A percentile compares a stretch with the other conserved stretches of the same genome.
phyloP scores from a whole-genome alignment of 2,329 filamentous ascomycete species.

The Pseudogymnoascus sp. region DNA sequence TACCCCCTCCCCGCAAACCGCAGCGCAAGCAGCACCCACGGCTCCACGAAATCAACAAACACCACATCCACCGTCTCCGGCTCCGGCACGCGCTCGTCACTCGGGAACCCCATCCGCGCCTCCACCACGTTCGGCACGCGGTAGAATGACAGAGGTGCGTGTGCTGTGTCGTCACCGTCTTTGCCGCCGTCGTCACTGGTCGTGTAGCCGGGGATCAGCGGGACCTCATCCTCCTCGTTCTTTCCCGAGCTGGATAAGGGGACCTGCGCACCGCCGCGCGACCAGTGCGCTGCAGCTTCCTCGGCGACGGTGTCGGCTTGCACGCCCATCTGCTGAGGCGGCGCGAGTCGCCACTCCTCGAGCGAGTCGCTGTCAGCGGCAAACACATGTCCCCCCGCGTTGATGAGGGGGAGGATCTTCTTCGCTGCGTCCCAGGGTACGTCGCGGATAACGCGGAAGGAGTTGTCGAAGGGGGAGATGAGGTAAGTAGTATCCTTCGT shows the following conservation, averaged over 20 bases:
- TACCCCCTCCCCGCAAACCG: constrained; percentile 49
- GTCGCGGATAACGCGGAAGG: constrained; percentile 66
- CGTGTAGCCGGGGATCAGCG: constrained; percentile 66
- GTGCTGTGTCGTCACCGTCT: constrained; percentile 86
- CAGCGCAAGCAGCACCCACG: constrained; percentile 69
- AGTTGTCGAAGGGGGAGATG: constrained; percentile 78
- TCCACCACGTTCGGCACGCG: constrained; percentile 76
- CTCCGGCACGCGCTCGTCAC: constrained; percentile 29
- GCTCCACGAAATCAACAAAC: constrained; percentile 85
- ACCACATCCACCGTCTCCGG: constrained; percentile 76
- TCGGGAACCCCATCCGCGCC: constrained; percentile 53
- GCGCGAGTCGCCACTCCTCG: constrained; percentile 16
- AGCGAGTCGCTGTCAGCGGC: not conserved
- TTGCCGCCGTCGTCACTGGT: constrained; percentile 74
- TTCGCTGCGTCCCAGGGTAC: constrained; percentile 71
- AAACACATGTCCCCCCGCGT: constrained; percentile 43
- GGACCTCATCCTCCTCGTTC: constrained; percentile 23
- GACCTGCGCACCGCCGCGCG: constrained; percentile 26
- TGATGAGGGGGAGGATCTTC: constrained; percentile 54
- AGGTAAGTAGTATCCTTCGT: constrained; percentile 81
- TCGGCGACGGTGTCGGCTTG: constrained; percentile 11
- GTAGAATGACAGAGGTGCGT: constrained; percentile 66
- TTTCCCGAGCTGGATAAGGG: constrained; percentile 20
- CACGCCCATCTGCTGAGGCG: constrained; percentile 25
- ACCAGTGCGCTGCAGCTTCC: not conserved